Percentiles rank a stretch among this genome's conserved stretches.
Evolutionary conservation across 1,284 basidiomycete species (phyloP).

Genomic region (Thelephora terrestris): DNA sequence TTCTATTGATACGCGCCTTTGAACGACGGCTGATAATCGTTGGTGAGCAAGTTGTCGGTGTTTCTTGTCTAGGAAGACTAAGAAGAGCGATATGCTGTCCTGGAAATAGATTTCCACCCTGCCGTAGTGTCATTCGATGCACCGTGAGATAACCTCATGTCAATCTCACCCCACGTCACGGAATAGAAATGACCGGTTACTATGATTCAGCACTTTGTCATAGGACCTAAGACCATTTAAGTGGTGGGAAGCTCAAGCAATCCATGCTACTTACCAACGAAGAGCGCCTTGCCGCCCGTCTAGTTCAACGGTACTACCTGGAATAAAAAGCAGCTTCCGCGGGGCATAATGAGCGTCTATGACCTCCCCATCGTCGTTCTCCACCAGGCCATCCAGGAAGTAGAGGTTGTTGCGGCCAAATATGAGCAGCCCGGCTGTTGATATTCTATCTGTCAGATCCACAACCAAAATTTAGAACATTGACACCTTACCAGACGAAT

Average conservation of each 20-base stretch:
- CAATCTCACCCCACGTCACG: conserved; percentile 74
- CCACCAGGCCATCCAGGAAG: conserved; percentile 88
- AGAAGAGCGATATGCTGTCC: conserved; percentile 74
- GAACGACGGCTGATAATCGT: conserved; percentile 43
- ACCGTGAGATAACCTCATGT: not conserved
- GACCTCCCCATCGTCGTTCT: conserved; percentile 80
- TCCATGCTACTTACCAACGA: conserved; percentile 48
- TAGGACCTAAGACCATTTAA: conserved; percentile 48
- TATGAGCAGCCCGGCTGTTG: conserved; percentile 75
- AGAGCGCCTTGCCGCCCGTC: conserved; percentile 69
- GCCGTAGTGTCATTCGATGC: conserved; percentile 3
- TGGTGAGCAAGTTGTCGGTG: conserved; percentile 55
- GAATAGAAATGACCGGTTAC: conserved; percentile 81
- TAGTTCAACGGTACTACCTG: conserved; percentile 75
- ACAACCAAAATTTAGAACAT: no score
- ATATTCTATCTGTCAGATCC: no score
- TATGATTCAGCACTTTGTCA: conserved; percentile 67
- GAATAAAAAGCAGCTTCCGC: conserved; percentile 72
- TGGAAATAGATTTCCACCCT: conserved; percentile 88
- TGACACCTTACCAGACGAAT: conserved; percentile 63
- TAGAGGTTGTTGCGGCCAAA: conserved; percentile 81
- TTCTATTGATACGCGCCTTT: conserved; percentile 26
- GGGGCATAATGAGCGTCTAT: conserved; percentile 86
- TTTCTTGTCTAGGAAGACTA: conserved; percentile 67
- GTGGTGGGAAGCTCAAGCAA: conserved; percentile 4